Evolutionary conservation across 164 flowering plant genomes (phyloP).

Genomic region (Aristolochia contorta): DNA sequence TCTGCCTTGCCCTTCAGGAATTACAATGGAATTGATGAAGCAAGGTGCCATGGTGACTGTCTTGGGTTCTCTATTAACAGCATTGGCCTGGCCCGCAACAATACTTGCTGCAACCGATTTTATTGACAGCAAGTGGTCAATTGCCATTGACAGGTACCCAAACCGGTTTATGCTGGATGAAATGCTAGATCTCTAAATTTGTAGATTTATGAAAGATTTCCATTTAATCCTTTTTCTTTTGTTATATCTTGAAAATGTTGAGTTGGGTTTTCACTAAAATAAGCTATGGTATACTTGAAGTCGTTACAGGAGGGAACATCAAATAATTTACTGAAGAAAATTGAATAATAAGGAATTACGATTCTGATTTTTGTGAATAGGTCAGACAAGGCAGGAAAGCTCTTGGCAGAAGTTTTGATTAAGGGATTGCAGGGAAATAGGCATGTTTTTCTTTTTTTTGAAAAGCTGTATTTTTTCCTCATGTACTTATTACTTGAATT

Average conservation of each 20-base stretch:
- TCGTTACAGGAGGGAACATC: too few species aligned
- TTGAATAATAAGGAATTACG: too few species aligned
- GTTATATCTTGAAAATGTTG: too few species aligned
- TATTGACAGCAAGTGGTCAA: constrained; percentile 95
- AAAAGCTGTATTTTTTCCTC: neutral
- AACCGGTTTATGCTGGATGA: neutral
- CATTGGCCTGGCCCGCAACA: constrained; percentile 96
- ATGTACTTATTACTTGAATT: constrained; percentile 4
- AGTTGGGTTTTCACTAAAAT: too few species aligned
- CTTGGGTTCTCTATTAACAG: constrained; percentile 59
- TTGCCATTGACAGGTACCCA: constrained; percentile 82
- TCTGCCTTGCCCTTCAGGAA: constrained; percentile 31
- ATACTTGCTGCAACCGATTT: constrained; percentile 69
- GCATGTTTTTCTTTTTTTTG: constrained; percentile 18
- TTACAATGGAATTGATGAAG: constrained; percentile 81
- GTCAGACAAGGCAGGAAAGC: constrained; percentile 88
- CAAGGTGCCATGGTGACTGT: constrained; percentile 99
- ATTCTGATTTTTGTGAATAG: constrained; percentile 20
- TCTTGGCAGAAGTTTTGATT: constrained; percentile 80
- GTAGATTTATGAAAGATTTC: too few species aligned
- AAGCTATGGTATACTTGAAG: too few species aligned
- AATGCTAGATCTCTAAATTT: too few species aligned
- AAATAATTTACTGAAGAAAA: too few species aligned
- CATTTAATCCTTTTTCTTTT: too few species aligned
- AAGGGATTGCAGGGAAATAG: constrained; percentile 93